Evolutionary conservation across 2,329 filamentous ascomycete genomes (phyloP).

Genomic region (Bertia moriformis): DNA sequence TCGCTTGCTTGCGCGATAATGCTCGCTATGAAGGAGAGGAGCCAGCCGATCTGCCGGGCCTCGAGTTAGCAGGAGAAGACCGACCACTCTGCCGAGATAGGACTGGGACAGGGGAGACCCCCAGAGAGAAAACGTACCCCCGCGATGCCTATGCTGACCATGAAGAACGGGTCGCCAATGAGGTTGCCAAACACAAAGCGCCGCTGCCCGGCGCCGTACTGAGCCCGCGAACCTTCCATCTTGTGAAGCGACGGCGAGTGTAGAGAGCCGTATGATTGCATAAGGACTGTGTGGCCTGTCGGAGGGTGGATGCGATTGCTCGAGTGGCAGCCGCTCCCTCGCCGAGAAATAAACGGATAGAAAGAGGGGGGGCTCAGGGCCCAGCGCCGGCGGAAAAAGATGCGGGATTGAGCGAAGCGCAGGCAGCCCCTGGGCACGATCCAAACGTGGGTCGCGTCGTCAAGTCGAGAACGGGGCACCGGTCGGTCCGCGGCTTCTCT

Average conservation of each 20-base stretch:
- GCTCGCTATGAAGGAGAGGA: slow-evolving; percentile 78
- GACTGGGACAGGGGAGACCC: slow-evolving; percentile 1
- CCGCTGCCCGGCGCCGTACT: slow-evolving; percentile 35
- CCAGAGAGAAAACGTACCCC: slow-evolving; percentile 44
- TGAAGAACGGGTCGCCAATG: slow-evolving; percentile 85
- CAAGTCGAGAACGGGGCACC: too few relatives aligned
- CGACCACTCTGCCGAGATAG: slow-evolving; percentile 4
- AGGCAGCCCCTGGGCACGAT: too few relatives aligned
- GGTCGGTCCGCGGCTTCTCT: too few relatives aligned
- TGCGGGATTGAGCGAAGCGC: too few relatives aligned
- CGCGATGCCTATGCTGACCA: slow-evolving; percentile 87
- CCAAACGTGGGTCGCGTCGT: too few relatives aligned
- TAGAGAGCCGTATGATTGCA: slow-evolving; percentile 62
- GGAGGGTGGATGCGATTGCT: too few relatives aligned
- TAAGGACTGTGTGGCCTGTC: too few relatives aligned
- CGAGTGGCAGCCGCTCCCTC: too few relatives aligned
- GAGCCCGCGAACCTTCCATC: slow-evolving; percentile 62
- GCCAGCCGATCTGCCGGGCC: slow-evolving; percentile 74
- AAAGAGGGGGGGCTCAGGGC: too few relatives aligned
- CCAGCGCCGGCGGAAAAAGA: too few relatives aligned
- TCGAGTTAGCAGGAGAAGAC: slow-evolving; percentile 1
- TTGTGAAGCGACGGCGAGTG: slow-evolving; percentile 63
- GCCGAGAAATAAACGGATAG: too few relatives aligned
- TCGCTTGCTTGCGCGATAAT: slow-evolving; percentile 50
- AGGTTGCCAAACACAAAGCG: slow-evolving; percentile 74